Evolutionary conservation across 345 rosid species (phyloP), one percentile per base, ranked within the genome.

Genomic region (Orychophragmus violaceus): DNA sequence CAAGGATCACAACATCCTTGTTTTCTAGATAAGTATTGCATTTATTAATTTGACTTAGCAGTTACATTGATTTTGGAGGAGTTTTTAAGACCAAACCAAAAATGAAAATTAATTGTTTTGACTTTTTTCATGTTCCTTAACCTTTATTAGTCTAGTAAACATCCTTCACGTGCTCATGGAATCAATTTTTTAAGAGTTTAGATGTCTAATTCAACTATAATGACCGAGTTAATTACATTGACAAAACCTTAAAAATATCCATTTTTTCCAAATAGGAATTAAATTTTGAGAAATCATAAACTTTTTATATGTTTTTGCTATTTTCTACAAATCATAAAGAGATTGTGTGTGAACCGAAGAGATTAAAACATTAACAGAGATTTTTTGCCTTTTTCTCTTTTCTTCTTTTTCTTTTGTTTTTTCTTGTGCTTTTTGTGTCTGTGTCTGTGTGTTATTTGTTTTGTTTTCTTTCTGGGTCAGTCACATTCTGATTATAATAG

Each of bases 401-500:
- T 16, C 1, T 3, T 21, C 27, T 22, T 30, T 39, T 16, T 25
- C 18, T 49, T 50, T 51, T 23, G 5, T 19, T 14, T 41, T 41
- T 14, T 5, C 6, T n/a, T n/a, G n/a, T n/a, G n/a, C n/a, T n/a
- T n/a, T n/a, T n/a, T n/a, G n/a, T n/a, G n/a, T n/a, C n/a, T 41
- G 14, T 41, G 45, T 14, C 19, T 14, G 3, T 5, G 44, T 21
- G 13, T 33, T 50, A 6, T 51, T 60, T 27, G 19, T 18, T 62
- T 70, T 70, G 22, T 18, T 51, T 39, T 53, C 14, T 45, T 12
- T 59, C 49, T 22, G 53, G 54, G 44, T 39, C 49, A 65, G 66
- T 73, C 77, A 73, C 77, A 66, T 74, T 67, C 59, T 61, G 59
- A 53, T 39, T 73, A 74, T 66, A 66, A 52, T 53, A 67, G 36